These are phyloP conservation scores for Torrubiellomyces zombiae DNA, from an alignment of 2,329 filamentous ascomycete species.

Conservation along the genomic window DNA sequence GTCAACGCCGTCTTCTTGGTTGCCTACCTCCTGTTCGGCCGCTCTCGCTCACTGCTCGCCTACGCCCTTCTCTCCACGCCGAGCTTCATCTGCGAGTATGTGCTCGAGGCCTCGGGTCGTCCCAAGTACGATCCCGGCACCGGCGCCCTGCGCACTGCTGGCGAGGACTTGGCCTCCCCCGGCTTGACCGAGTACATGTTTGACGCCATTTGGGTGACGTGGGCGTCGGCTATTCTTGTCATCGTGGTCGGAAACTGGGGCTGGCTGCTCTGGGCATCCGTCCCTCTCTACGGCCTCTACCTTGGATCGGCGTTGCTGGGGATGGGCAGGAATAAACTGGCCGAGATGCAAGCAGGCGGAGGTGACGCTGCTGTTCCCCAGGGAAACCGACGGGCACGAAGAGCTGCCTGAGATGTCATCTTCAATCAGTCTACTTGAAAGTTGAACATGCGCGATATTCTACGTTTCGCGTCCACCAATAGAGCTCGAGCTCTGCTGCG, in stretches of 20 bases:
- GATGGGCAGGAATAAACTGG: conserved; percentile 34
- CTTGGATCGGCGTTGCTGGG: conserved; percentile 37
- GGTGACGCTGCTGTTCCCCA: conserved; percentile 18
- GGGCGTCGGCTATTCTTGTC: conserved; percentile 57
- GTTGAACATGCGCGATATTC: too few relatives aligned
- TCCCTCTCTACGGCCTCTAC: conserved; percentile 39
- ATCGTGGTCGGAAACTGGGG: conserved; percentile 67
- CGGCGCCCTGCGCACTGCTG: conserved; percentile 53
- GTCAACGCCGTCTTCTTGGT: conserved; percentile 63
- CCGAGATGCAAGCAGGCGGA: conserved; percentile 24
- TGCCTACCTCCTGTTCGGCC: conserved; percentile 50
- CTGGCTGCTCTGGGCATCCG: conserved; percentile 37
- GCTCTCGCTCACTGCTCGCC: conserved; percentile 44
- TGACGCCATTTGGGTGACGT: conserved; percentile 91
- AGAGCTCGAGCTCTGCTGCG: conserved; percentile 1
- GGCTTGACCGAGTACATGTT: conserved; percentile 97
- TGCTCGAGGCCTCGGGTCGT: conserved; percentile 70
- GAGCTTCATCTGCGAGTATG: conserved; percentile 62
- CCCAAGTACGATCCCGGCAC: conserved; percentile 52
- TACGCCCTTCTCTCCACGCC: conserved; percentile 63
- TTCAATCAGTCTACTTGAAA: too few relatives aligned
- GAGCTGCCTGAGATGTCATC: conserved; percentile 33
- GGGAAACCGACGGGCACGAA: conserved; percentile 36
- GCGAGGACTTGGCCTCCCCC: conserved; percentile 74
- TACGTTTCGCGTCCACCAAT: conserved; percentile 2